These are phyloP conservation scores for Chalaropsis ovoidea DNA, from an alignment of 2,329 filamentous ascomycete genomes.

Conservation along the genomic window DNA sequence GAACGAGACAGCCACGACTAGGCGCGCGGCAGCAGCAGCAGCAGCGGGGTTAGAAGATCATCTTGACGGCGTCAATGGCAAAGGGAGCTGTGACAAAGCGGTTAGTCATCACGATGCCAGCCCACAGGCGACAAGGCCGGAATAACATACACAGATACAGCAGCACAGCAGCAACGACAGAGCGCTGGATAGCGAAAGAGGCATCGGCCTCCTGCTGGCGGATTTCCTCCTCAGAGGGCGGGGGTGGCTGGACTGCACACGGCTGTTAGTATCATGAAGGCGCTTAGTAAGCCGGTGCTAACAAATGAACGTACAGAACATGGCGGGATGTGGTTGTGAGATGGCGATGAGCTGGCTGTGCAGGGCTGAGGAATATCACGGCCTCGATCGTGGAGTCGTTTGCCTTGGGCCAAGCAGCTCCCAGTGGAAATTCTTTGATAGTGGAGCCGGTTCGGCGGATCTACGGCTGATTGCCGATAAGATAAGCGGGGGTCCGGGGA, in stretches of 20 bases:
- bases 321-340: constrained; percentile 10
- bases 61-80: constrained; percentile 44
- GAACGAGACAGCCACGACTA: not conserved
- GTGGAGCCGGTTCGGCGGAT: not conserved
- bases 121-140: not conserved
- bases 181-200: constrained; percentile 55
- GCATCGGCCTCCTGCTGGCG: constrained; percentile 58
- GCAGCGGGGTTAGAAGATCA: constrained; percentile 34
- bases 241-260: constrained; percentile 53
- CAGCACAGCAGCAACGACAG: constrained; percentile 53
- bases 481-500: not conserved
- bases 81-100: constrained; percentile 43
- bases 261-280: not conserved
- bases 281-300: not conserved
- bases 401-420: not conserved
- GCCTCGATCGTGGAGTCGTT: not conserved
- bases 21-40: not conserved
- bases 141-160: constrained; percentile 63
- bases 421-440: constrained; percentile 11
- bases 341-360: constrained; percentile 1
- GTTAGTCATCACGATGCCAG: not conserved
- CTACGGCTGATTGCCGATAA: constrained; percentile 6
- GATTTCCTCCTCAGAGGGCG: constrained; percentile 60
- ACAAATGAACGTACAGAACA: constrained; percentile 19
- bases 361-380: not conserved